Evolutionary conservation across 441 rosid genomes (phyloP).

Genomic region (Eutrema salsugineum): DNA sequence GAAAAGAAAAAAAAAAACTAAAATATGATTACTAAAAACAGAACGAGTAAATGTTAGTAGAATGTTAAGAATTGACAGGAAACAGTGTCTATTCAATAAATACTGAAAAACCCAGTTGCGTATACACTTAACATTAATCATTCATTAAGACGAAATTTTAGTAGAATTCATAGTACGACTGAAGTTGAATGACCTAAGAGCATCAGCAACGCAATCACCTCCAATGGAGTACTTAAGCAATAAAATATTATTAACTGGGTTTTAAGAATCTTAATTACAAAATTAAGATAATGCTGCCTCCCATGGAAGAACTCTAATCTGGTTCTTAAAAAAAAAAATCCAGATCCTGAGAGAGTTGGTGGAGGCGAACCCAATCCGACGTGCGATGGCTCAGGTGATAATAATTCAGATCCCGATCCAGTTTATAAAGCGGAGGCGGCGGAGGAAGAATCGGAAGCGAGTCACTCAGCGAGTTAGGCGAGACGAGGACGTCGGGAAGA

Average conservation of each 20-base stretch:
- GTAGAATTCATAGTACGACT: not conserved
- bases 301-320: no score
- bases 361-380: conserved; percentile 24
- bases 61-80: not conserved
- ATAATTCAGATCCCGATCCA: conserved; percentile 31
- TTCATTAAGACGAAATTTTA: not conserved
- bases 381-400: no score
- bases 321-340: no score
- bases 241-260: no score
- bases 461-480: conserved; percentile 33
- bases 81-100: not conserved
- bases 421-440: conserved; percentile 24
- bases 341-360: no score
- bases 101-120: not conserved
- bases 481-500: conserved; percentile 45
- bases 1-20: not conserved
- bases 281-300: no score
- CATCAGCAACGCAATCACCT: no score
- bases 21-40: not conserved
- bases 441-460: conserved; percentile 39
- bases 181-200: not conserved
- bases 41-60: not conserved
- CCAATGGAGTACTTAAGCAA: no score
- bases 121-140: not conserved
- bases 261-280: no score